Percentiles rank a stretch among this genome's conserved stretches.
phyloP scores from a whole-genome alignment of 2,329 filamentous ascomycete genomes.

The Pseudomassariella vexata region DNA sequence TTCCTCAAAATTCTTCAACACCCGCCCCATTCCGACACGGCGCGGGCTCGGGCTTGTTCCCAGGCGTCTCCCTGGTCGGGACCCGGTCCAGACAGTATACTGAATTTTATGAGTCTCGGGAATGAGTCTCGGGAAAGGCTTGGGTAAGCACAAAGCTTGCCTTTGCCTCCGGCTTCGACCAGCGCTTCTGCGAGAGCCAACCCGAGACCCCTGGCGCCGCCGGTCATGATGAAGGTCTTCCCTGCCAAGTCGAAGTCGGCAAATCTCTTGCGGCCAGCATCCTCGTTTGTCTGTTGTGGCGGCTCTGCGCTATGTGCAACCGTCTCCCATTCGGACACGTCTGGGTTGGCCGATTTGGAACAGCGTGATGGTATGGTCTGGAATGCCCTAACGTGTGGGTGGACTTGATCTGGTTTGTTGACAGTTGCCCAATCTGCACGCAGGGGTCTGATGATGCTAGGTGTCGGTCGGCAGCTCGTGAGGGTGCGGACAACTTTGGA shows the following conservation, averaged over 20 bases:
- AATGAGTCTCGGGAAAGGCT: conserved; percentile 17
- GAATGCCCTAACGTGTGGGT: background rate
- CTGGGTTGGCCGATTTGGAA: conserved; percentile 1
- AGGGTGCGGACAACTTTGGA: background rate
- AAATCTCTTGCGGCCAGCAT: conserved; percentile 27
- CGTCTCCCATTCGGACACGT: background rate
- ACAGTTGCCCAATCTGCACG: background rate
- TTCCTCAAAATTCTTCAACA: conserved; percentile 62
- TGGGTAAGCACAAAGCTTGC: conserved; percentile 26
- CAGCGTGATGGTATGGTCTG: background rate
- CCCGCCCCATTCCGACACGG: conserved; percentile 54
- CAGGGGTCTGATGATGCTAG: background rate
- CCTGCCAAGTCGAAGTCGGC: conserved; percentile 66
- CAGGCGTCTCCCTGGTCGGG: conserved; percentile 51
- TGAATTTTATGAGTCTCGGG: conserved; percentile 14
- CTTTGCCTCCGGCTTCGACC: conserved; percentile 67
- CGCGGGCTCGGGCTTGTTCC: conserved; percentile 50
- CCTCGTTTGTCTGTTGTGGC: background rate
- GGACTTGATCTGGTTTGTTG: background rate
- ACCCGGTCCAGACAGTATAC: conserved; percentile 54
- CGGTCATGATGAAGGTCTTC: conserved; percentile 65
- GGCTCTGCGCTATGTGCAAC: background rate
- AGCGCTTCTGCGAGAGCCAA: conserved; percentile 68
- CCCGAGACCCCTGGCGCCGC: conserved; percentile 67
- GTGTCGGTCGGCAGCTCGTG: background rate